Evolutionary conservation across 164 flowering plant genomes (phyloP), one percentile per base, ranked within the genome.

Genomic region (Chloranthus sessilifolius): DNA sequence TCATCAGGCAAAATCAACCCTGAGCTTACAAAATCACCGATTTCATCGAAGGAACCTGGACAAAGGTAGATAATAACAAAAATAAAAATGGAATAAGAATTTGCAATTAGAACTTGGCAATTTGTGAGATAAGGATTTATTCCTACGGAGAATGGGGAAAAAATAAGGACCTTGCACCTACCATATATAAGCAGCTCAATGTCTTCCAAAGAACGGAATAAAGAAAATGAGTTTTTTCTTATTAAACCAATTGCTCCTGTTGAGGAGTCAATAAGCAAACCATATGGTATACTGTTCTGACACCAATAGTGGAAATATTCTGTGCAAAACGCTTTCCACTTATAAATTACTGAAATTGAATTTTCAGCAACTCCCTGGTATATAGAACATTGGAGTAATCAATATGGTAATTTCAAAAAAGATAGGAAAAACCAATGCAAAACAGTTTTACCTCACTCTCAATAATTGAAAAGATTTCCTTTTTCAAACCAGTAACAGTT

Each of bases 281-380:
- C 71, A 61, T 50, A 73, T 8, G 85, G 80, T 43, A 59, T 60
- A 66, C 73, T 82, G 65, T 58, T 71, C 62, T 63, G 80, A 73
- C 89, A 82, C 96, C 98, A 92, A 53, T 78, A 42, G 37, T 75
- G 69, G 52, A 83, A 74, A 71, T 85, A 85, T 15, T 76, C 77
- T 3, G 61, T 15, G 55, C 81, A 76, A 44, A 92, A 79, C 7
- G 47, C 62, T 64, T 77, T 85, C 98, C 98, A 88, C 53, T 72
- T 65, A 59, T 61, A 63, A 50, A 64, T 69, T 24, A 74, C 33
- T 31, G 92, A 81, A 22, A 61, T 31, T 47, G 78, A 72, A 67
- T 73, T 77, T 49, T 61, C 79, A 65, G 54, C 40, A 41, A 62
- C 62, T 64, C 74, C 92, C 98, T 91, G 62, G 35, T 17, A 65